Conservation (phyloP, 257 asterid genomes). For the Salvia miltiorrhiza region DNA sequence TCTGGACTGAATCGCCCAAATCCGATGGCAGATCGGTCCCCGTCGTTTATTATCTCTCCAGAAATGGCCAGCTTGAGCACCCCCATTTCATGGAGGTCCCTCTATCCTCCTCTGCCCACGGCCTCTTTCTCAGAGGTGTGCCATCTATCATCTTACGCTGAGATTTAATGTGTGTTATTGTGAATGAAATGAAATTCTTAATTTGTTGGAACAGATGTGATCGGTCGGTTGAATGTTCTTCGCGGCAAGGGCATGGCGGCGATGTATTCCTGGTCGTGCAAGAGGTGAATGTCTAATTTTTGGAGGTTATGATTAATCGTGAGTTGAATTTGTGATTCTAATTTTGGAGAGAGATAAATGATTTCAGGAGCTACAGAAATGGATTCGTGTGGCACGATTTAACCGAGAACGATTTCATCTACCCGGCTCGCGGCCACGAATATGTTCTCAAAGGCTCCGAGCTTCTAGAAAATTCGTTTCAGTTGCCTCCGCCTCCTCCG, state of each 20-base stretch:
- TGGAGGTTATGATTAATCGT: no score
- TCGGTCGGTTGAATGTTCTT: slow-evolving; percentile 60
- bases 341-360: neutral
- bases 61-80: slow-evolving; percentile 87
- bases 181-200: neutral
- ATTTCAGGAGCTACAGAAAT: slow-evolving; percentile 72
- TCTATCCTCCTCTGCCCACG: slow-evolving; percentile 45
- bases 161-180: neutral
- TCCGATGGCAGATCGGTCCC: slow-evolving; percentile 41
- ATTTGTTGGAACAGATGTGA: slow-evolving; percentile 46
- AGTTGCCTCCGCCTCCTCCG: neutral
- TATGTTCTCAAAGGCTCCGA: slow-evolving; percentile 84
- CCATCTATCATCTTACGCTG: no score
- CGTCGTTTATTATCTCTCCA: slow-evolving; percentile 65
- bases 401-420: slow-evolving; percentile 67
- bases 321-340: neutral
- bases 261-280: slow-evolving; percentile 84
- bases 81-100: slow-evolving; percentile 97
- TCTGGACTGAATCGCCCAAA: slow-evolving; percentile 59
- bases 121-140: slow-evolving; percentile 63
- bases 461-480: slow-evolving; percentile 25
- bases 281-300: slow-evolving; percentile 38
- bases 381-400: slow-evolving; percentile 97
- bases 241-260: slow-evolving; percentile 84
- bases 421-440: slow-evolving; percentile 79